Evolutionary conservation across 208 protist species (phyloP), one percentile per base, ranked within the genome.

Genomic region (Trypanosoma scelopori): DNA sequence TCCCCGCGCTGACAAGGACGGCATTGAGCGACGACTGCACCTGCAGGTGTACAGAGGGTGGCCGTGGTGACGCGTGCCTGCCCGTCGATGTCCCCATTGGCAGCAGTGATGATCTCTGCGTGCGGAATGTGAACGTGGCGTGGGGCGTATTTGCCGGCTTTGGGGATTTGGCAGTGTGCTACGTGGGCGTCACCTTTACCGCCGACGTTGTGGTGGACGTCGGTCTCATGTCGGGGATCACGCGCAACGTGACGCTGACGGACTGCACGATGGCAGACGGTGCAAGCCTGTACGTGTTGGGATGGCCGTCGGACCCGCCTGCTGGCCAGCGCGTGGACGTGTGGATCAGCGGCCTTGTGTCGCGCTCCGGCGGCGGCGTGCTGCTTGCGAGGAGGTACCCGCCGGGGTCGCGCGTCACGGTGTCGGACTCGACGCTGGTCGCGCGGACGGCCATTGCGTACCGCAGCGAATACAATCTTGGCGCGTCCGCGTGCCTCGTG

Each of bases 301-400:
- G 57, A 23, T 53, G 57, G 45, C 4, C 28, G 27, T 20, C 23
- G 6, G 32, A 32, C 28, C 23, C 45, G 3, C 23, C 45, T 23
- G 57, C n/a, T 12, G 20, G 45, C 6, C 18, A 63, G 28, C 46
- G 46, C 22, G 47, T 63, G 27, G 22, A 49, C 13, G 57, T 63
- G 57, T 63, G 32, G 57, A 53, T 63, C 47, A 63, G 57, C 20
- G 57, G 57, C 13, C 32, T 63, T 39, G 57, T 49, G 45, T 57
- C 52, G 32, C 45, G 45, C 47, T 63, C 57, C 18, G 57, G 57
- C 39, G 47, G 57, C 30, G 45, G 45, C 16, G 11, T 50, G 47
- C n/a, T 63, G 45, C 52, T 57, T 25, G 52, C 52, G 9, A 42
- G 37, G 0, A 57, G 9, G 52, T 57, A 43, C 52, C 52, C 52